Base-by-base conservation (phyloP, 768 basidiomycete genomes). In the Trametes punicea region DNA sequence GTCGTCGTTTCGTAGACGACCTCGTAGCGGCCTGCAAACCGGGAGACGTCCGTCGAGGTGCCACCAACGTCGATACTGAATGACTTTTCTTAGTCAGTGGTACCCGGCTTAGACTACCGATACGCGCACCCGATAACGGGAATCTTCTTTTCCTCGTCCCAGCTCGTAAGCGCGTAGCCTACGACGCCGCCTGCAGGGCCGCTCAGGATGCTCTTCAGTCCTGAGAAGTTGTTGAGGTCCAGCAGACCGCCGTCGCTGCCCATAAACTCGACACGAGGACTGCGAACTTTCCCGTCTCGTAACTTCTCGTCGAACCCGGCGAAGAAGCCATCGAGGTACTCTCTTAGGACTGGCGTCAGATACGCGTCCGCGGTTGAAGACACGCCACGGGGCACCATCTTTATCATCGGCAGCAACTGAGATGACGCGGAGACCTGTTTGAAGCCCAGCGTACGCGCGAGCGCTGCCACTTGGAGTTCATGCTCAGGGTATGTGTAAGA, bases 111-210 rank as follows among this genome's bases (percentile, higher is more conserved):
- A 21, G 0, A 5, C n/a, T 30, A 40, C 15, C 46, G 45, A 33
- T 48, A 54, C 21, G 77, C 85, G 15, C 66, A 90, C 87, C 92
- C 92, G 55, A 97, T 95, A 61, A 96, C 81, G 0, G 94, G 90
- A 30, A 79, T 74, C 64, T 80, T 84, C 62, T 75, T 69, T 60
- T 83, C 73, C 46, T 79, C 79, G 61, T 93, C 92, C 89, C 93
- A 97, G 64, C 91, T 93, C 3, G 92, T 95, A 62, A 93, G 73
- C 0, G 94, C 92, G 64, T 92, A 96, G 0, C 96, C 96, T 0
- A 98, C 96, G 5, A 98, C 96, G 3, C 95, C 95, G 2, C 95
- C 95, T 0, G 95, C 96, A 0, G 95, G 96, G 2, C 91, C 92
- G 63, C 90, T 93, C 33, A 97, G 71, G 60, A 98, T 94, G 60